Evolutionary conservation across 176 grass and related monocot species (phyloP).

Genomic region (Raddia guianensis): DNA sequence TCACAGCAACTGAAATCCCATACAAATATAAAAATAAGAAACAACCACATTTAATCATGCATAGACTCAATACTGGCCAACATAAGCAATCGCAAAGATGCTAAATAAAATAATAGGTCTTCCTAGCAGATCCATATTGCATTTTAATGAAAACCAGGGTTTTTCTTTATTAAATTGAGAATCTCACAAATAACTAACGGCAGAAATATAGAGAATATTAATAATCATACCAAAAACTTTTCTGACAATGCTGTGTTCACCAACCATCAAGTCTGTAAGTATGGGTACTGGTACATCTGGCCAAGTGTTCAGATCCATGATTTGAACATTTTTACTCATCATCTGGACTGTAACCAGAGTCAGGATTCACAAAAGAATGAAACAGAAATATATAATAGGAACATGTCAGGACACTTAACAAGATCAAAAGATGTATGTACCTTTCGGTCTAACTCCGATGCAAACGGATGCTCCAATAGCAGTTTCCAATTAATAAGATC

Average conservation of each 20-base stretch:
- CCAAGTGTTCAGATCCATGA: conserved; percentile 72
- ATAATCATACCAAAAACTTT: conserved; percentile 82
- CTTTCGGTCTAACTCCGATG: conserved; percentile 65
- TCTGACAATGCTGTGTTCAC: conserved; percentile 69
- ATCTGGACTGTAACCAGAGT: conserved; percentile 99
- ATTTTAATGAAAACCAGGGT: conserved; percentile 11
- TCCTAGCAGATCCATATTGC: not conserved
- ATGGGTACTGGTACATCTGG: conserved; percentile 64
- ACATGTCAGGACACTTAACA: conserved; percentile 36
- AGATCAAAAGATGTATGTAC: conserved; percentile 57
- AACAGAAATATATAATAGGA: conserved; percentile 26
- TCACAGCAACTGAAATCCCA: not conserved
- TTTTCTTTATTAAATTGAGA: not conserved
- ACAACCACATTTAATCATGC: not conserved
- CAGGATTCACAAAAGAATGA: conserved; percentile 59
- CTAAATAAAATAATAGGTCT: not conserved
- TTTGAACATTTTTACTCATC: conserved; percentile 62
- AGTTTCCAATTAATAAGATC: conserved; percentile 89
- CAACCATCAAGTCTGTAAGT: conserved; percentile 70
- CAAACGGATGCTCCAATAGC: conserved; percentile 67
- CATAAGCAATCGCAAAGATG: conserved; percentile 20
- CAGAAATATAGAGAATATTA: conserved; percentile 28
- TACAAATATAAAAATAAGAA: not conserved
- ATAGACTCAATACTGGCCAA: not conserved
- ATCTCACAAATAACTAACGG: conserved; percentile 5